A percentile compares a stretch with the other conserved stretches of the same genome.
Conservation (phyloP, 1,139 yeast genomes). For the Pichia sp. region DNA sequence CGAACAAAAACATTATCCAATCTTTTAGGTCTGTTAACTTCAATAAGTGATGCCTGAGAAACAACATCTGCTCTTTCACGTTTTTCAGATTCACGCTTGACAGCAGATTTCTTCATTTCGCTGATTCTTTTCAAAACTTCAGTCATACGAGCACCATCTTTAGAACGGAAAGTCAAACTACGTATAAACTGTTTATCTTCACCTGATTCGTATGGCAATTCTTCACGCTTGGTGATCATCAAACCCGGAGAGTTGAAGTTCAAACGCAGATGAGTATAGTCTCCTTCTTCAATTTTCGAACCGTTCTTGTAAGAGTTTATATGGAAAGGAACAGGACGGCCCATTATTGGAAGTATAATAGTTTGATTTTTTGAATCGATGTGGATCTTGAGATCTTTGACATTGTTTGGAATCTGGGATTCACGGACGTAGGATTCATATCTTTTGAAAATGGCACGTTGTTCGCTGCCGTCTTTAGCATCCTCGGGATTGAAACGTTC, state of each 20-base stretch:
- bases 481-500: slow-evolving; percentile 73
- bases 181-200: slow-evolving; percentile 84
- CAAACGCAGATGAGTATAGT: slow-evolving; percentile 81
- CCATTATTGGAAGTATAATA: slow-evolving; percentile 83
- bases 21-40: slow-evolving; percentile 77
- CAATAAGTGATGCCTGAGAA: slow-evolving; percentile 82
- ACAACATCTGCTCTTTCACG: slow-evolving; percentile 94
- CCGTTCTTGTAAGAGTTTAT: slow-evolving; percentile 92
- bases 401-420: slow-evolving; percentile 79
- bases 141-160: slow-evolving; percentile 87
- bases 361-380: slow-evolving; percentile 88
- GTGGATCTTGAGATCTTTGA: slow-evolving; percentile 78
- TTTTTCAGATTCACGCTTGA: slow-evolving; percentile 84
- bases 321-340: slow-evolving; percentile 97
- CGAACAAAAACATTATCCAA: slow-evolving; percentile 86
- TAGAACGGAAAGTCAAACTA: slow-evolving; percentile 81
- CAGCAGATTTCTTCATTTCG: slow-evolving; percentile 88
- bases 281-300: slow-evolving; percentile 94
- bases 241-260: slow-evolving; percentile 90
- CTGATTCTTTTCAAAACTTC: slow-evolving; percentile 88
- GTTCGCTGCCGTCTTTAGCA: slow-evolving; percentile 61
- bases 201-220: slow-evolving; percentile 86
- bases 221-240: slow-evolving; percentile 54
- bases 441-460: slow-evolving; percentile 75
- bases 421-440: slow-evolving; percentile 94